These are phyloP conservation scores for Crithidia expoeki DNA, from an alignment of 208 protist genomes.

Conservation along the genomic window DNA sequence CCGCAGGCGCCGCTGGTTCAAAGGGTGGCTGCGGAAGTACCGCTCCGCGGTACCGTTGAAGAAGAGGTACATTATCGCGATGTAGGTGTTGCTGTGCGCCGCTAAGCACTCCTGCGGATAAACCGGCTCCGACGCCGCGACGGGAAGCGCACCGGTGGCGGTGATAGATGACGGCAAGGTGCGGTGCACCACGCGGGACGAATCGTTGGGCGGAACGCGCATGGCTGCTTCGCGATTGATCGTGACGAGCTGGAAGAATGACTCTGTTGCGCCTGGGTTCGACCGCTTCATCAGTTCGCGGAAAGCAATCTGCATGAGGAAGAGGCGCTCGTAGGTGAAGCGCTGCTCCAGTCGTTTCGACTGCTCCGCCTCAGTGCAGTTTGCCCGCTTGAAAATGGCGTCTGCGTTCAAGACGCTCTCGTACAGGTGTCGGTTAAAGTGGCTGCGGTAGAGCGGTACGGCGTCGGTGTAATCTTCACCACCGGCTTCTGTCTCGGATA, in stretches of 20 bases:
- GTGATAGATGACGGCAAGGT: neutral
- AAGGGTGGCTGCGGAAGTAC: constrained; percentile 32
- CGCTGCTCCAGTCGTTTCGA: neutral
- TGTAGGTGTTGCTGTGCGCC: constrained; percentile 11
- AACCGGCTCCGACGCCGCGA: neutral
- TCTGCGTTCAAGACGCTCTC: neutral
- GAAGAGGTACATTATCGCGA: constrained; percentile 37
- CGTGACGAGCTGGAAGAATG: constrained; percentile 26
- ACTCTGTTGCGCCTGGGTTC: neutral
- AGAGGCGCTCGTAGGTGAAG: constrained; percentile 15
- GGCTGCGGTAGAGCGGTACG: neutral
- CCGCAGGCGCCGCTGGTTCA: constrained; percentile 39
- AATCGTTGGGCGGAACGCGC: neutral
- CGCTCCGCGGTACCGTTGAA: constrained; percentile 53
- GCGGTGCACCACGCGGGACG: constrained; percentile 7
- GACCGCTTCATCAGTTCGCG: constrained; percentile 25
- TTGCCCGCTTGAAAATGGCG: neutral
- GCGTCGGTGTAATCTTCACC: neutral
- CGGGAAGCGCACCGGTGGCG: neutral
- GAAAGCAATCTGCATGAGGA: constrained; percentile 21
- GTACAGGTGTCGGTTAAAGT: neutral
- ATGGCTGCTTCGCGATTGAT: constrained; percentile 23
- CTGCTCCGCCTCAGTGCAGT: neutral
- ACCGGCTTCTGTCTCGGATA: neutral
- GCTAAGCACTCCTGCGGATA: neutral